Evolutionary conservation across 2,329 filamentous ascomycete species (phyloP).

Genomic region (Daldinia sp.): DNA sequence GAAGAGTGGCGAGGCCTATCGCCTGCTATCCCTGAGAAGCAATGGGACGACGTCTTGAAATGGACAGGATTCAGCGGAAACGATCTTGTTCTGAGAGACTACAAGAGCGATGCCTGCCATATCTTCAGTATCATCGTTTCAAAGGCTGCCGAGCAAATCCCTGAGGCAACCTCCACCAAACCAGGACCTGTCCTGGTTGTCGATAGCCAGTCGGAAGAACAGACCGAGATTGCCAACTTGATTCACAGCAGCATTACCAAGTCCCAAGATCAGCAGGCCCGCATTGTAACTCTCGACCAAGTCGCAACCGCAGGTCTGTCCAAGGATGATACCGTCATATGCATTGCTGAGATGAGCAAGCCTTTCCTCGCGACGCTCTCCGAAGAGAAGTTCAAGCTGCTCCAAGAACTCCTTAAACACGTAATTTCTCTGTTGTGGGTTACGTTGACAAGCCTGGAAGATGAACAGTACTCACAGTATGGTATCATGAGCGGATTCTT

Average conservation of each 20-base stretch:
- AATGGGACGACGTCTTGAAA: conserved; percentile 38
- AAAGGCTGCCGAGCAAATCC: conserved; percentile 33
- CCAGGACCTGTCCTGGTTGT: conserved; percentile 39
- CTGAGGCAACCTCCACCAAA: neutral
- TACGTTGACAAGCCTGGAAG: conserved; percentile 27
- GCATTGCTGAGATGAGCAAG: conserved; percentile 42
- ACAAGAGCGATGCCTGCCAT: conserved; percentile 26
- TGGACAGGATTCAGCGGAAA: conserved; percentile 36
- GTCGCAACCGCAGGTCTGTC: conserved; percentile 17
- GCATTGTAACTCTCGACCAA: conserved; percentile 26
- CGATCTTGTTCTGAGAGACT: conserved; percentile 34
- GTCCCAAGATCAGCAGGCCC: conserved; percentile 19
- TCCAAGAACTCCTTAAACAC: conserved; percentile 42
- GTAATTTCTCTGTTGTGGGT: conserved; percentile 48
- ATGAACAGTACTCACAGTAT: conserved; percentile 41
- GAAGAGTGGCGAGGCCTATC: conserved; percentile 34
- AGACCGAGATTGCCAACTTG: conserved; percentile 37
- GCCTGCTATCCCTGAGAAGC: conserved; percentile 30
- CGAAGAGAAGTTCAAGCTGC: conserved; percentile 38
- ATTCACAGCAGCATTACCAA: conserved; percentile 22
- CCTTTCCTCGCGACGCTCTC: conserved; percentile 46
- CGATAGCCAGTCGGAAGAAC: conserved; percentile 34
- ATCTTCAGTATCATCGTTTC: conserved; percentile 46
- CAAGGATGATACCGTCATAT: conserved; percentile 43
- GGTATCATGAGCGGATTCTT: conserved; percentile 47